A percentile compares a stretch with the other conserved stretches of the same genome.
phyloP scores from a whole-genome alignment of 1,284 basidiomycete species.

The Athelia sp. region DNA sequence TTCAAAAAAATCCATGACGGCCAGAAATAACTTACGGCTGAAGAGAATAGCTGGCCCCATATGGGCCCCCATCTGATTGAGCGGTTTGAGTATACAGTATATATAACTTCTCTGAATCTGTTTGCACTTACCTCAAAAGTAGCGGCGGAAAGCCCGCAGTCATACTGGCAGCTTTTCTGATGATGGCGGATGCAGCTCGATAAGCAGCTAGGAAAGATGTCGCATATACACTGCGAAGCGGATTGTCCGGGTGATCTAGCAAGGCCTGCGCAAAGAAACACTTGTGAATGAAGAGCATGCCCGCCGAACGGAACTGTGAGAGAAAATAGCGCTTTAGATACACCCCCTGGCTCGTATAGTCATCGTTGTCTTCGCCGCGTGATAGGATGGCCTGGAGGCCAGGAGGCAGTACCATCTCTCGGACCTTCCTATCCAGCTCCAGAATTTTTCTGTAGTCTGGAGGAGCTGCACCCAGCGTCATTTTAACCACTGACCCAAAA shows the following conservation, averaged over 20 bases:
- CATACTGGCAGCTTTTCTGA: conserved; percentile 39
- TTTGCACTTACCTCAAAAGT: not conserved
- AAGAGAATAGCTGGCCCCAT: conserved; percentile 52
- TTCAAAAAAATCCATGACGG: conserved; percentile 28
- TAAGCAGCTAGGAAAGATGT: conserved; percentile 62
- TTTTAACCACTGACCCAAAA: conserved; percentile 41
- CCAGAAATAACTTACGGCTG: conserved; percentile 41
- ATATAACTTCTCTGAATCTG: not conserved
- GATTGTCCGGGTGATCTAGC: conserved; percentile 54
- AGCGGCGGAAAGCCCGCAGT: not conserved
- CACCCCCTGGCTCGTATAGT: conserved; percentile 36
- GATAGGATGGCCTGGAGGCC: conserved; percentile 47
- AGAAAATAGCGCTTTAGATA: conserved; percentile 46
- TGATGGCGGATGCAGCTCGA: conserved; percentile 54
- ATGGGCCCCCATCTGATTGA: conserved; percentile 46
- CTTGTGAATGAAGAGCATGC: conserved; percentile 49
- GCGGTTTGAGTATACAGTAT: not conserved
- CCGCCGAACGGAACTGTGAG: conserved; percentile 42
- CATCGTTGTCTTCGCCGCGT: conserved; percentile 32
- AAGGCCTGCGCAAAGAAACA: conserved; percentile 61
- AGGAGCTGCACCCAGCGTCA: conserved; percentile 43
- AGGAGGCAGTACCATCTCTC: conserved; percentile 46
- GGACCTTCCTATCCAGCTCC: conserved; percentile 48
- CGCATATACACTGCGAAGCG: conserved; percentile 55
- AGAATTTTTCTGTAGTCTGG: conserved; percentile 50